A percentile compares a stretch with the other conserved stretches of the same genome.
Evolutionary conservation across 2,329 filamentous ascomycete genomes (phyloP).

Genomic region (Fusarium irregulare): DNA sequence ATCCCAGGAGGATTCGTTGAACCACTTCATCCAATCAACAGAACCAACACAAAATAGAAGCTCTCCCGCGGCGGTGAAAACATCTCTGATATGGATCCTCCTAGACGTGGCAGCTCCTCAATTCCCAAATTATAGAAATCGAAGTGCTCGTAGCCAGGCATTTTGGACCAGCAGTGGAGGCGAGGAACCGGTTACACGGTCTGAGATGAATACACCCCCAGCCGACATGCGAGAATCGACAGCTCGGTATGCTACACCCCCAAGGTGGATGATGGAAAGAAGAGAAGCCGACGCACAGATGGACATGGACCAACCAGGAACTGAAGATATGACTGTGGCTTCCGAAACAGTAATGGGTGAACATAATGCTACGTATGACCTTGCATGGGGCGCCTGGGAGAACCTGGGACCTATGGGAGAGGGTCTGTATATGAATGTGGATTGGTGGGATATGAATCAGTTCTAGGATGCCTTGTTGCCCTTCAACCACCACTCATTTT

Average conservation of each 20-base stretch:
- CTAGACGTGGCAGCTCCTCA: conserved; percentile 27
- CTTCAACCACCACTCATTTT: background rate
- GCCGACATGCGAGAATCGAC: conserved; percentile 34
- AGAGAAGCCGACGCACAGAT: background rate
- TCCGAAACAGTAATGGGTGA: background rate
- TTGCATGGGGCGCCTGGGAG: conserved; percentile 37
- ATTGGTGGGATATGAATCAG: conserved; percentile 34
- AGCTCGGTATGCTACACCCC: conserved; percentile 33
- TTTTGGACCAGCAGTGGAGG: background rate
- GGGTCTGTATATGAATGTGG: conserved; percentile 5
- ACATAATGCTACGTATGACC: background rate
- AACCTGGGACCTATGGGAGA: conserved; percentile 11
- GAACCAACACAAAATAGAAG: background rate
- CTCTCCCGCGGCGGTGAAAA: background rate
- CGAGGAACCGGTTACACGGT: background rate
- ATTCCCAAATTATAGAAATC: conserved; percentile 19
- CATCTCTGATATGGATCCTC: conserved; percentile 22
- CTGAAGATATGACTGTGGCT: accelerated
- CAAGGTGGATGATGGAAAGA: conserved; percentile 12
- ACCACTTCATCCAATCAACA: conserved; percentile 15
- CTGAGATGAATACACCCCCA: background rate
- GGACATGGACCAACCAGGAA: background rate
- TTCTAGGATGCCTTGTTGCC: background rate
- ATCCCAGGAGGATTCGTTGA: background rate
- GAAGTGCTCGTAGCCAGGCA: background rate